phyloP scores from a whole-genome alignment of 1,139 yeast genomes.

The Candida mesenterica region DNA sequence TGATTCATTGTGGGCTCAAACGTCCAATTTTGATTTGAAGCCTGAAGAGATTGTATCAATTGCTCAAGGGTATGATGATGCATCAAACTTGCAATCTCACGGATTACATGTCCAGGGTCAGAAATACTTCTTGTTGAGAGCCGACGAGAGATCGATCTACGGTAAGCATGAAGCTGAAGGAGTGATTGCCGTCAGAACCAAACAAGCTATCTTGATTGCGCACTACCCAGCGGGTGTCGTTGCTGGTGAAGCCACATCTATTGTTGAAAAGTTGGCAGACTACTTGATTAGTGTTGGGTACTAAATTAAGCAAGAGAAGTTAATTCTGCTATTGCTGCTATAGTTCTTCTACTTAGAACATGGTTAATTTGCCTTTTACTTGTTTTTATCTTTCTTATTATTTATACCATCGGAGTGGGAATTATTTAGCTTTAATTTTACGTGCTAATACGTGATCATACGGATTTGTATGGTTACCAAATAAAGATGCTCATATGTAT shows the following conservation, averaged over 20 bases:
- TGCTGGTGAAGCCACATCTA: conserved; percentile 93
- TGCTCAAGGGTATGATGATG: conserved; percentile 78
- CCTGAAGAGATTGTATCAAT: conserved; percentile 71
- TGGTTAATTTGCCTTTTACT: too few species aligned
- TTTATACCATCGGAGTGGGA: too few species aligned
- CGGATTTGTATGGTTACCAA: too few species aligned
- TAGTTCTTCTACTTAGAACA: too few species aligned
- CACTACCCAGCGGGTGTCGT: conserved; percentile 90
- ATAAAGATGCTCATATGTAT: too few species aligned
- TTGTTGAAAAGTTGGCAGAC: conserved; percentile 94
- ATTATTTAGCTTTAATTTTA: too few species aligned
- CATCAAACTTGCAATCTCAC: conserved; percentile 72
- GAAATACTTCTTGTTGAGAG: conserved; percentile 84
- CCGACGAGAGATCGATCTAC: conserved; percentile 90
- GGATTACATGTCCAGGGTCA: conserved; percentile 85
- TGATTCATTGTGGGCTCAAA: conserved; percentile 90
- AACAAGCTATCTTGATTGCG: conserved; percentile 88
- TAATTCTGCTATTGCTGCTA: too few species aligned
- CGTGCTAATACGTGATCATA: too few species aligned
- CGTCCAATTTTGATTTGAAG: conserved; percentile 66
- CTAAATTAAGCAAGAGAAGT: conserved; percentile 26
- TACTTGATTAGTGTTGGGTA: conserved; percentile 86
- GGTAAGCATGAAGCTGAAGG: conserved; percentile 92
- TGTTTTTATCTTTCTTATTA: too few species aligned
- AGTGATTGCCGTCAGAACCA: conserved; percentile 85